These are phyloP conservation scores for Ambrosia hybrid DNA, from an alignment of 140 eudicot species.

Conservation along the genomic window DNA sequence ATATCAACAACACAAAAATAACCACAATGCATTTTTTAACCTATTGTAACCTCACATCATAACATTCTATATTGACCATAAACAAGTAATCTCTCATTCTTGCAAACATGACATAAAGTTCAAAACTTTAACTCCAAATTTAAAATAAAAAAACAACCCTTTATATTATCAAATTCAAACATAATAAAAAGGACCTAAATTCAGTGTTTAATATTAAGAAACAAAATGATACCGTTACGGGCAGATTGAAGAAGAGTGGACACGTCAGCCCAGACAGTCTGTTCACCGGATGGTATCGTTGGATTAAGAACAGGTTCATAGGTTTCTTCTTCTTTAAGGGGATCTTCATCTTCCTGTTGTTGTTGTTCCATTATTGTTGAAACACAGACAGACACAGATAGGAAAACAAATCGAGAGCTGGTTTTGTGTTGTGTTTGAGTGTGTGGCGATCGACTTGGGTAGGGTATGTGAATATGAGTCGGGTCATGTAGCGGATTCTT, in stretches of 20 bases:
- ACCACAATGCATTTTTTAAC: not conserved
- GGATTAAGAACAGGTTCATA: slow-evolving; percentile 28
- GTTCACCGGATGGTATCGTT: slow-evolving; percentile 57
- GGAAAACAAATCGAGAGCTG: slow-evolving; percentile 10
- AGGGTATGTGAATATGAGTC: slow-evolving; percentile 39
- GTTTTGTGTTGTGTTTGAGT: slow-evolving; percentile 26
- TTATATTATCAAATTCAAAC: not conserved
- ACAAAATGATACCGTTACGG: slow-evolving; percentile 41
- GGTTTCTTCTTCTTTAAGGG: slow-evolving; percentile 15
- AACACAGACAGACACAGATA: not conserved
- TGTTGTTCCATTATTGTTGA: slow-evolving; percentile 29
- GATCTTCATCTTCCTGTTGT: no score
- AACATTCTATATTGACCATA: not conserved
- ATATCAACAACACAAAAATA: not conserved
- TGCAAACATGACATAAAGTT: not conserved
- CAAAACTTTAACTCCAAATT: no score
- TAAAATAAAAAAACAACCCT: no score
- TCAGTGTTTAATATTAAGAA: slow-evolving; percentile 1
- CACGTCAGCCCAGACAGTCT: slow-evolving; percentile 64
- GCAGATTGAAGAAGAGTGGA: slow-evolving; percentile 57
- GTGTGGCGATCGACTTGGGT: slow-evolving; percentile 37
- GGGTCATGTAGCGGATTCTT: slow-evolving; percentile 4
- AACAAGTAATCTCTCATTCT: not conserved
- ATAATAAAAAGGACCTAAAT: not conserved
- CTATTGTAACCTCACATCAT: slow-evolving; percentile 2